These are phyloP conservation scores for Colletotrichum truncatum DNA, from an alignment of 2,329 filamentous ascomycete genomes.

Conservation along the genomic window DNA sequence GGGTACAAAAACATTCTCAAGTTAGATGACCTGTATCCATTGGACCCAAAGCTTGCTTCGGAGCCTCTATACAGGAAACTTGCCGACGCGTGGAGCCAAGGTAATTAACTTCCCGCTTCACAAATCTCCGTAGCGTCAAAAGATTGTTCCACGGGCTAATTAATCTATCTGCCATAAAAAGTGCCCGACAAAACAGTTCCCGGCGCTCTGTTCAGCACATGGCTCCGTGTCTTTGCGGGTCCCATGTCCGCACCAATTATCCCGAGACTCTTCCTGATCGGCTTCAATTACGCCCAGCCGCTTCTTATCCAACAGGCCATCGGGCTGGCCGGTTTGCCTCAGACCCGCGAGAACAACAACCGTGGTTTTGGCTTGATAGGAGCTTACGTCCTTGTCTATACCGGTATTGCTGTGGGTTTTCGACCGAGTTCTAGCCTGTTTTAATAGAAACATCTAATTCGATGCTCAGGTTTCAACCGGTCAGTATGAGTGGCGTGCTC, in stretches of 20 bases:
- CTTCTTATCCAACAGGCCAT: slow-evolving; percentile 37
- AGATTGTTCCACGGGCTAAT: slow-evolving; percentile 17
- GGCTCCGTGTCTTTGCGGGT: slow-evolving; percentile 21
- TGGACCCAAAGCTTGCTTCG: slow-evolving; percentile 33
- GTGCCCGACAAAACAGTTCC: slow-evolving; percentile 32
- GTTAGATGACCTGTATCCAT: slow-evolving; percentile 44
- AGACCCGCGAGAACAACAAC: slow-evolving; percentile 32
- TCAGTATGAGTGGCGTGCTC: slow-evolving; percentile 35
- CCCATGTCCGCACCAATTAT: slow-evolving; percentile 12
- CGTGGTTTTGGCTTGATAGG: slow-evolving; percentile 38
- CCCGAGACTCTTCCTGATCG: slow-evolving; percentile 34
- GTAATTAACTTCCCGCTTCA: slow-evolving; percentile 5
- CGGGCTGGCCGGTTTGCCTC: slow-evolving; percentile 28
- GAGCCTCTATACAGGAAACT: slow-evolving; percentile 30
- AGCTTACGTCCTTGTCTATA: slow-evolving; percentile 38
- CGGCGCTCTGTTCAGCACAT: slow-evolving; percentile 27
- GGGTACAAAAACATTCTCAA: slow-evolving; percentile 54
- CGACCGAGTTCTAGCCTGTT: neutral
- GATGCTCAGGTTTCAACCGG: slow-evolving; percentile 33
- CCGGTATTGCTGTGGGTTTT: slow-evolving; percentile 35
- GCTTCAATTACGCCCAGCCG: slow-evolving; percentile 38
- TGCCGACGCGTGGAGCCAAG: slow-evolving; percentile 32
- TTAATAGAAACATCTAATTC: neutral
- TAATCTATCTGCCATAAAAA: slow-evolving; percentile 3
- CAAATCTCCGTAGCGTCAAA: neutral